Base-by-base conservation (phyloP, 2,329 filamentous ascomycete species). In the Chrysosporium queenslandicum region DNA sequence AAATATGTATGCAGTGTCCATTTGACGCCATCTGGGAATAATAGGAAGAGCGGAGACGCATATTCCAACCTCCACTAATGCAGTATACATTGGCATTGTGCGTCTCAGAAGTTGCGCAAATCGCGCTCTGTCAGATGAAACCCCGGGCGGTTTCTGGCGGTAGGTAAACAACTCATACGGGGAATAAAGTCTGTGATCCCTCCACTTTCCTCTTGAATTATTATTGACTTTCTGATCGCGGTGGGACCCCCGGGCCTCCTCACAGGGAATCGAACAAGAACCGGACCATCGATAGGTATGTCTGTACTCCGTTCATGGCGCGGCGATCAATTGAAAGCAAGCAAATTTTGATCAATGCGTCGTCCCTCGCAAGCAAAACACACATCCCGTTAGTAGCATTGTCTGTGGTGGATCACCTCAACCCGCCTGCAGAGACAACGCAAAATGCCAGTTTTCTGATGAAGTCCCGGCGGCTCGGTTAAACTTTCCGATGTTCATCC, bases 61-160 rank as follows among this genome's bases (percentile, higher is more conserved):
- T 21, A 14, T 55, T n/a, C 41, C 37, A 57, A 51, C 52, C 27
- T 55, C 57, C 58, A 53, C 55, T 58, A 54, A 58, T 58, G 58
- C 53, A 55, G 30, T 53, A 46, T 52, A 51, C 46, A 54, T 54
- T 57, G 50, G 46, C 40, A 29, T 46, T 55, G 41, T 41, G 51
- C 37, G 23, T 34, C 52, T 51, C 52, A 53, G 43, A 53, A 48
- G 54, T 53, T 55, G 55, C 52, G 53, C 55, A 55, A 52, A 54
- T 50, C 50, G 53, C 55, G 53, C 55, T 49, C 50, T 25, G 32
- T 29, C 48, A 45, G 21, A 25, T 25, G 29, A 37, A n/a, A 45
- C 49, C 49, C 41, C 18, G 8, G 32, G 11, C 46, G 7, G 25
- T 20, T 45, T 37, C 18, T 42, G 25, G 27, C 27, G 27, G 23